Conservation (phyloP, 176 grass and related monocot species). For the Areca catechu region DNA sequence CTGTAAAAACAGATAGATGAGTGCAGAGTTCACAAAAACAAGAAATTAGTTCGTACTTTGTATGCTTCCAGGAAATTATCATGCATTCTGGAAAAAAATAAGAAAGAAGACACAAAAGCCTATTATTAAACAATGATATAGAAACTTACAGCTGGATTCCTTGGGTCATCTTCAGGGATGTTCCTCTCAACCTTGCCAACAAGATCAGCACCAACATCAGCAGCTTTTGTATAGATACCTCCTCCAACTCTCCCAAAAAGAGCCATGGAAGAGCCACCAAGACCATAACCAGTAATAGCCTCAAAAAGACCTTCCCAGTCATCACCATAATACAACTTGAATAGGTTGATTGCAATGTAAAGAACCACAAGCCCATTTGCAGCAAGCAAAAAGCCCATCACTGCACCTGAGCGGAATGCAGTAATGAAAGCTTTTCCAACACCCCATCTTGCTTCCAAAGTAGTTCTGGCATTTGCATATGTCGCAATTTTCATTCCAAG, state of each 20-base stretch:
- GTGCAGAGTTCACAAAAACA: too few species aligned
- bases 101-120: not conserved
- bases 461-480: slow-evolving; percentile 79
- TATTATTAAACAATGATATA: not conserved
- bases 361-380: slow-evolving; percentile 78
- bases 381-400: slow-evolving; percentile 82
- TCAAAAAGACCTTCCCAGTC: slow-evolving; percentile 89
- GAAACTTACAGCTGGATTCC: slow-evolving; percentile 84
- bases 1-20: too few species aligned
- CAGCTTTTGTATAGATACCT: slow-evolving; percentile 92
- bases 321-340: slow-evolving; percentile 77
- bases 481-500: slow-evolving; percentile 92
- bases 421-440: slow-evolving; percentile 79
- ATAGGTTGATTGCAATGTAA: slow-evolving; percentile 69
- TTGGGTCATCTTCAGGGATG: slow-evolving; percentile 89
- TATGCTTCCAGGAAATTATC: too few species aligned
- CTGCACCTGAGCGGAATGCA: slow-evolving; percentile 79
- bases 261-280: slow-evolving; percentile 93
- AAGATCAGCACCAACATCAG: slow-evolving; percentile 90
- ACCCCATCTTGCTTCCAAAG: slow-evolving; percentile 80
- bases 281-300: slow-evolving; percentile 88
- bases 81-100: not conserved
- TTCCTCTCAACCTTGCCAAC: slow-evolving; percentile 88
- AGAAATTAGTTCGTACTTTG: too few species aligned
- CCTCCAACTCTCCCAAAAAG: slow-evolving; percentile 80